These are phyloP conservation scores for Populus deltoides DNA, from an alignment of 345 rosid genomes.

Conservation along the genomic window DNA sequence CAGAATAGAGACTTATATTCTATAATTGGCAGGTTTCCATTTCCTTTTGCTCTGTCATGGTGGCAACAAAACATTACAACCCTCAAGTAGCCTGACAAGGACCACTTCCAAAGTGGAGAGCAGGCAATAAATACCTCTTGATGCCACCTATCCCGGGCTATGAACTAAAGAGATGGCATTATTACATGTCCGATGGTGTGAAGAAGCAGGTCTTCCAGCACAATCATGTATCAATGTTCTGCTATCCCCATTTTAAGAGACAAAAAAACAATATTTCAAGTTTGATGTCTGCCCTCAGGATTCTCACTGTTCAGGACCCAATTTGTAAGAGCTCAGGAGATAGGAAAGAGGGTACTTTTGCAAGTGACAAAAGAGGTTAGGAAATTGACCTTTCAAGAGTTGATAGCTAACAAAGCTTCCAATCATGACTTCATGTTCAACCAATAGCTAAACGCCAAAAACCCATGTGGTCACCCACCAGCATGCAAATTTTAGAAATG, in stretches of 20 bases:
- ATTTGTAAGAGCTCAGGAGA: neutral
- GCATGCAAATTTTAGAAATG: neutral
- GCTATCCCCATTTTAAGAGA: neutral
- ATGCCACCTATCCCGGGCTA: neutral
- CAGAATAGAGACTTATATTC: neutral
- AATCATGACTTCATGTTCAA: neutral
- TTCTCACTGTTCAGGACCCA: neutral
- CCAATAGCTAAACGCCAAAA: neutral
- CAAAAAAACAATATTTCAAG: neutral
- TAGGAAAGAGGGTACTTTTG: neutral
- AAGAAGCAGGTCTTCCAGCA: neutral
- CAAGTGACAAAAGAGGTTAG: neutral
- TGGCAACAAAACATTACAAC: neutral
- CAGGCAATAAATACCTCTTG: neutral
- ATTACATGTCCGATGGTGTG: neutral
- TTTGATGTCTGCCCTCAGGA: neutral
- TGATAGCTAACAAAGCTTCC: neutral
- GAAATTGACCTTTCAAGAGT: neutral
- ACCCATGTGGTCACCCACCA: neutral
- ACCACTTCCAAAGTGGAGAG: neutral
- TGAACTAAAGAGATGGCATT: neutral
- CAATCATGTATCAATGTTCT: neutral
- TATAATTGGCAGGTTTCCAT: neutral
- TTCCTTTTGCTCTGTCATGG: neutral
- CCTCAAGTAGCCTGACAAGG: neutral